Evolutionary conservation across 768 basidiomycete genomes (phyloP).

Genomic region (Suillus placidus): DNA sequence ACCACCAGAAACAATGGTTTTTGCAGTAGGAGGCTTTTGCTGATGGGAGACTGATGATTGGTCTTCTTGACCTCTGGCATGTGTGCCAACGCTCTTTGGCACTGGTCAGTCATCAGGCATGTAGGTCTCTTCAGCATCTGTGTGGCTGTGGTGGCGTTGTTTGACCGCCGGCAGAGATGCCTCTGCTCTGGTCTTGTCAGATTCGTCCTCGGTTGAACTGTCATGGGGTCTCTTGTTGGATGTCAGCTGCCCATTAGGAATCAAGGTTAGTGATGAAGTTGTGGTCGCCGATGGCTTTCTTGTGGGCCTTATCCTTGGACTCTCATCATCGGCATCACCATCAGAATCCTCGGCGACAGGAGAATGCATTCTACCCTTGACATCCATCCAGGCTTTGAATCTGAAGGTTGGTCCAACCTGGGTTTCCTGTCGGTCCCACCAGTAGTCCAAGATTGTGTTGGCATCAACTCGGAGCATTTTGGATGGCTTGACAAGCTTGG

Average conservation of each 20-base stretch:
- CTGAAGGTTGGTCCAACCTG: background rate
- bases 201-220: background rate
- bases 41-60: too few relatives aligned
- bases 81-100: too few relatives aligned
- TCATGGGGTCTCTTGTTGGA: background rate
- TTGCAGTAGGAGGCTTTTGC: too few relatives aligned
- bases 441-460: background rate
- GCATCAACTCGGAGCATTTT: background rate
- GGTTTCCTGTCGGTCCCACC: background rate
- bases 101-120: background rate
- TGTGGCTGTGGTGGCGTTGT: background rate
- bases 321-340: background rate
- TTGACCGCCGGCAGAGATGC: too few relatives aligned
- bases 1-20: too few relatives aligned
- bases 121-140: background rate
- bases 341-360: background rate
- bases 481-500: background rate
- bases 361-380: background rate
- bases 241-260: background rate
- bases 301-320: background rate
- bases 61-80: background rate
- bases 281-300: background rate
- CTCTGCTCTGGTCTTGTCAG: background rate
- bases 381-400: background rate
- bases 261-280: too few relatives aligned